phyloP scores from a whole-genome alignment of 306 rosid species.

The Hylodesmum podocarpum region DNA sequence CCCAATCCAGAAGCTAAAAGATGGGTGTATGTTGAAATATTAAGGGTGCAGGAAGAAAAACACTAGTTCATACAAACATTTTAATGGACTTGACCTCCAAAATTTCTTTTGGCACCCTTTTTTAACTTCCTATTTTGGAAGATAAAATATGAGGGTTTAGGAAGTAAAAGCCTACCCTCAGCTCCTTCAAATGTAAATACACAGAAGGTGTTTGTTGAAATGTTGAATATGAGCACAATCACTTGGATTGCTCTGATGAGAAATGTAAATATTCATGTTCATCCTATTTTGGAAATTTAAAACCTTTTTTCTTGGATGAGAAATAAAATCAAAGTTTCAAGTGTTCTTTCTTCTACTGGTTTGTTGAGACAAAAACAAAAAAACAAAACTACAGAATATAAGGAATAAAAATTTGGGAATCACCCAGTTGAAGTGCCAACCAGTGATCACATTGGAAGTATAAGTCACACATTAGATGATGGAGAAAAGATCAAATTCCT shows the following conservation, averaged over 20 bases:
- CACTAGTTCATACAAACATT: no score
- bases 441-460: neutral
- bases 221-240: no score
- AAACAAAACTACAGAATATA: neutral
- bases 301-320: neutral
- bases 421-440: neutral
- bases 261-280: neutral
- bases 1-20: no score
- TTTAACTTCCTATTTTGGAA: no score
- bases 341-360: neutral
- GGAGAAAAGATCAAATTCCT: neutral
- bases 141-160: no score
- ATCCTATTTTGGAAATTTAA: neutral
- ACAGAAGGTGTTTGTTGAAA: no score
- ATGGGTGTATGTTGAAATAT: no score
- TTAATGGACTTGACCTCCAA: no score
- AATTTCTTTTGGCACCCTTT: no score
- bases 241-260: neutral
- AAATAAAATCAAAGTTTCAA: neutral
- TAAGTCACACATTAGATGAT: neutral
- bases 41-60: no score
- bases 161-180: no score
- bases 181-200: no score
- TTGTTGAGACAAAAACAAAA: neutral
- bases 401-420: neutral